phyloP scores from a whole-genome alignment of 1,139 yeast genomes.

The Nadsonia commutata region DNA sequence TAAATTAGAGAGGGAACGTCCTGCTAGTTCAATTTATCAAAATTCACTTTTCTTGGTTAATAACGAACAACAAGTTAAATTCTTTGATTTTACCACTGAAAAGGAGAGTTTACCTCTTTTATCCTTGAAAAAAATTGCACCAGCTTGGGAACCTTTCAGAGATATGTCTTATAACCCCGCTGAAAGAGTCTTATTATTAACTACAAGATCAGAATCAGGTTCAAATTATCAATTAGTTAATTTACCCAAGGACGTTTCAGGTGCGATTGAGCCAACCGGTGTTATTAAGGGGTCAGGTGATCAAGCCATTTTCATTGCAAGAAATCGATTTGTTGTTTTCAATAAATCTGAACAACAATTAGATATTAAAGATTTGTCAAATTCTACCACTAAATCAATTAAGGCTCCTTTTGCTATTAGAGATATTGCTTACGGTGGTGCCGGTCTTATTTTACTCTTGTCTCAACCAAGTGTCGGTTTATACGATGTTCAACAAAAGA shows the following conservation, averaged over 20 bases:
- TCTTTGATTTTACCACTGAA: conserved; percentile 47
- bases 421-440: conserved; percentile 65
- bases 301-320: conserved; percentile 79
- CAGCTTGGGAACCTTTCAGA: conserved; percentile 75
- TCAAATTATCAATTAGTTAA: conserved; percentile 59
- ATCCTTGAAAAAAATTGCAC: conserved; percentile 72
- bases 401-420: conserved; percentile 57
- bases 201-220: conserved; percentile 46
- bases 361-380: conserved; percentile 72
- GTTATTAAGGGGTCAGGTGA: conserved; percentile 69
- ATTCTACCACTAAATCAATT: conserved; percentile 67
- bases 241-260: conserved; percentile 77
- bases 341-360: conserved; percentile 47
- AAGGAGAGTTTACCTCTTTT: conserved; percentile 60
- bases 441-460: conserved; percentile 69
- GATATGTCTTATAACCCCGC: conserved; percentile 83
- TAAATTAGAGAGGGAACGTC: conserved; percentile 94
- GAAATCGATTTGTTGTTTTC: conserved; percentile 85
- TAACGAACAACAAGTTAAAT: conserved; percentile 74
- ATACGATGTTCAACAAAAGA: conserved; percentile 89
- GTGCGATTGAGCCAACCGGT: conserved; percentile 81
- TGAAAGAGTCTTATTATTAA: conserved; percentile 73
- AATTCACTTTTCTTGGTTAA: conserved; percentile 60
- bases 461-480: conserved; percentile 60
- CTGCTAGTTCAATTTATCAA: conserved; percentile 67